Conservation (phyloP, 129 eudicot species). For the Flaveria brownii region DNA sequence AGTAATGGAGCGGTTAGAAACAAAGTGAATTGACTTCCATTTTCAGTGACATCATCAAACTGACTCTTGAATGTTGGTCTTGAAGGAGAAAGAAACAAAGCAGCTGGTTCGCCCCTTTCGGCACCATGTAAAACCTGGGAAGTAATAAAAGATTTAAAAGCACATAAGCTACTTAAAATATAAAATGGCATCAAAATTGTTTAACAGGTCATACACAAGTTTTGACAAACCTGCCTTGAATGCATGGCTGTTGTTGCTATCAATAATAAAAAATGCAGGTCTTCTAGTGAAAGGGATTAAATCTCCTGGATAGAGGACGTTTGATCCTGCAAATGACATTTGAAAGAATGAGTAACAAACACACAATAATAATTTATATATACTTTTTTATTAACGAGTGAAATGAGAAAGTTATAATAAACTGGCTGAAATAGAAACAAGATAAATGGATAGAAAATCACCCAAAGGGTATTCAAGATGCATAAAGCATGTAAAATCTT, state of each 20-base stretch:
- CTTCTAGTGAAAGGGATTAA: slow-evolving; percentile 86
- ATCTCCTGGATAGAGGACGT: slow-evolving; percentile 78
- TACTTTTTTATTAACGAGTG: neutral
- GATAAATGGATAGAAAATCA: neutral
- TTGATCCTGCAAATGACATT: slow-evolving; percentile 65
- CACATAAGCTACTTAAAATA: slow-evolving; percentile 23
- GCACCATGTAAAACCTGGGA: slow-evolving; percentile 91
- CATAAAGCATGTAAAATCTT: neutral
- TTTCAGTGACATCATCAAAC: slow-evolving; percentile 45
- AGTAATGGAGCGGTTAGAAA: slow-evolving; percentile 83
- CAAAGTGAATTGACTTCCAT: slow-evolving; percentile 87
- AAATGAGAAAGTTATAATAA: neutral
- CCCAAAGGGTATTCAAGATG: neutral
- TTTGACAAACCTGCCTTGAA: slow-evolving; percentile 99
- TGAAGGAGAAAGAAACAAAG: slow-evolving; percentile 79
- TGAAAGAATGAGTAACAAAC: neutral
- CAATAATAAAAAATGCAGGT: slow-evolving; percentile 82
- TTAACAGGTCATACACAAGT: slow-evolving; percentile 29
- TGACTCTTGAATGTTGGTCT: slow-evolving; percentile 70
- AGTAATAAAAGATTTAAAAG: slow-evolving; percentile 1
- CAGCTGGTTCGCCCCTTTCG: slow-evolving; percentile 91
- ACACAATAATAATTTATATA: neutral
- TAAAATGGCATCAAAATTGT: neutral
- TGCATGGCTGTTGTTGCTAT: slow-evolving; percentile 95
- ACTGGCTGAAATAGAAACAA: neutral